These are phyloP conservation scores for Lachancea nothofagi DNA, from an alignment of 805 yeast genomes.

Conservation along the genomic window DNA sequence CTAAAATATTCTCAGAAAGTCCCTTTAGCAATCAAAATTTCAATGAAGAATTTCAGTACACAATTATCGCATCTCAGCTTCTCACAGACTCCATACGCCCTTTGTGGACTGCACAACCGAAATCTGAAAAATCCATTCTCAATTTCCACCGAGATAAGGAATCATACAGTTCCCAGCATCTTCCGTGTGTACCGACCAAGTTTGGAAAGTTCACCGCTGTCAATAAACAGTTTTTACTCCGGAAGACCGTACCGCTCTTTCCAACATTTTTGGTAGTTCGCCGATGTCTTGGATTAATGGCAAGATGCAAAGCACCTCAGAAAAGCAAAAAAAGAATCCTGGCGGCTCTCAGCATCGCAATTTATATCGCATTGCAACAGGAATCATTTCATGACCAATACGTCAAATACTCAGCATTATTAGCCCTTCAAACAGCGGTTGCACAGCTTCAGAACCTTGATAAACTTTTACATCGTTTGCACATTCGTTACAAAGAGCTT, in stretches of 20 bases:
- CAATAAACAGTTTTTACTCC: conserved; percentile 7
- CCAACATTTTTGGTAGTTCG: conserved; percentile 8
- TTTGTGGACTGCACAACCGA: conserved; percentile 18
- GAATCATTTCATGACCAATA: conserved; percentile 19
- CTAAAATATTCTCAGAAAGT: conserved; percentile 12
- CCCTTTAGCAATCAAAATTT: conserved; percentile 28
- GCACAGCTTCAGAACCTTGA: conserved; percentile 22
- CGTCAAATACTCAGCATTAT: conserved; percentile 17
- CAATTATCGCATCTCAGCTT: conserved; percentile 44
- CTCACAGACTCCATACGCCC: conserved; percentile 37
- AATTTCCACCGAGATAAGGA: conserved; percentile 16
- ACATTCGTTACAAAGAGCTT: conserved; percentile 30
- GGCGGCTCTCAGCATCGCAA: conserved; percentile 12
- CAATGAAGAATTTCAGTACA: conserved; percentile 47
- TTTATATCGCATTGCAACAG: conserved; percentile 24
- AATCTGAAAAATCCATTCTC: conserved; percentile 19
- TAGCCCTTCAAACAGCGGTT: conserved; percentile 14
- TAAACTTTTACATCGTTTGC: conserved; percentile 23
- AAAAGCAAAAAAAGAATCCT: conserved; percentile 4
- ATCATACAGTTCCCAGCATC: conserved; percentile 11
- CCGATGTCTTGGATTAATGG: conserved; percentile 1
- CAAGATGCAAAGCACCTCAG: neutral
- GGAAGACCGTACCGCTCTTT: conserved; percentile 9
- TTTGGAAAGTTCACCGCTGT: conserved; percentile 15
- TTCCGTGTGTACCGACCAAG: conserved; percentile 18